Percentiles rank a stretch among this genome's conserved stretches.
These are phyloP conservation scores for Lachancea waltii DNA, from an alignment of 805 yeast species.

Conservation along the genomic window DNA sequence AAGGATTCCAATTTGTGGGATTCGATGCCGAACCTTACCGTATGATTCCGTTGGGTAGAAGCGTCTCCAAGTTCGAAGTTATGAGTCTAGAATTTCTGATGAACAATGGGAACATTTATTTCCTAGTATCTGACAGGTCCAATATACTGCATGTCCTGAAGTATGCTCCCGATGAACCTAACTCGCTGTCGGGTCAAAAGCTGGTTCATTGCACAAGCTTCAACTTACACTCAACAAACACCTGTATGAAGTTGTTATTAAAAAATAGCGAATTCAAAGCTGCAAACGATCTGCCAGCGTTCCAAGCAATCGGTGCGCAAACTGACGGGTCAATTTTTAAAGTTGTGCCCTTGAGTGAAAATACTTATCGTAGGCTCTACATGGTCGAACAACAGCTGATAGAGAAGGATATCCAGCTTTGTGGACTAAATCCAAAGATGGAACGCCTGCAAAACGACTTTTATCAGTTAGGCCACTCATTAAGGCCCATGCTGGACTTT, in stretches of 20 bases:
- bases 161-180: slow-evolving; percentile 89
- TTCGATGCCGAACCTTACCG: slow-evolving; percentile 94
- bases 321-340: slow-evolving; percentile 74
- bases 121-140: slow-evolving; percentile 63
- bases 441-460: slow-evolving; percentile 43
- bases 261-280: slow-evolving; percentile 31
- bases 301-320: slow-evolving; percentile 64
- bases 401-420: slow-evolving; percentile 65
- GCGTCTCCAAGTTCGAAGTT: slow-evolving; percentile 55
- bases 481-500: slow-evolving; percentile 61
- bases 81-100: slow-evolving; percentile 57
- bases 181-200: slow-evolving; percentile 71
- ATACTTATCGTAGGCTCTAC: slow-evolving; percentile 70
- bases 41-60: slow-evolving; percentile 72
- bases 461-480: slow-evolving; percentile 33
- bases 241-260: slow-evolving; percentile 43
- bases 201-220: slow-evolving; percentile 66
- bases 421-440: slow-evolving; percentile 77
- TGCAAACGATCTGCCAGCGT: slow-evolving; percentile 29
- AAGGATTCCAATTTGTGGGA: slow-evolving; percentile 69
- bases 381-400: slow-evolving; percentile 81
- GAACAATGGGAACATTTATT: slow-evolving; percentile 59
- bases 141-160: slow-evolving; percentile 64
- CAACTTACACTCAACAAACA: slow-evolving; percentile 55
- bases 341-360: slow-evolving; percentile 69